Evolutionary conservation across 1,284 basidiomycete species (phyloP), one percentile per base, ranked within the genome.

Genomic region (Schizopora paradoxa): DNA sequence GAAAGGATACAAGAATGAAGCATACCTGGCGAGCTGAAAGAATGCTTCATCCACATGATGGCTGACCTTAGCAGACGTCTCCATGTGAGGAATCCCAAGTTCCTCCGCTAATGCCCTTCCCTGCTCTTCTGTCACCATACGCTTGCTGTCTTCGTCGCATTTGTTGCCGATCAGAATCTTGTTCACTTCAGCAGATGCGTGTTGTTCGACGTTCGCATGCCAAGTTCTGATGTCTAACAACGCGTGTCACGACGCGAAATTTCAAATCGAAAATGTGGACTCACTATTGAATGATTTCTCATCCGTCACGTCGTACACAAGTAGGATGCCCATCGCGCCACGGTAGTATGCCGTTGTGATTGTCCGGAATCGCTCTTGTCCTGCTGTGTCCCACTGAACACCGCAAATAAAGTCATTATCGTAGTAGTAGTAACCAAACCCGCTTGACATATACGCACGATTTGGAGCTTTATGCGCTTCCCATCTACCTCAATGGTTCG

Each of bases 331-430:
- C 95, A 99, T 99, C 13, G 96, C 96, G 36, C 96, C 96, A 57
- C 96, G 87, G 74, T 99, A 99, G 70, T 99, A 99, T n/a, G 96
- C 94, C 6, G 95, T 97, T 34, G 96, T 99, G 67, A 99, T 99
- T 35, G 96, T 99, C 61, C 95, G 79, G 77, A 99, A 99, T 29
- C 96, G 86, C 72, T 99, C 96, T 73, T 99, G 96, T 32, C 96
- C 95, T 40, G 96, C 96, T 50, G 96, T 99, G 65, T 97, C 93
- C 93, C 93, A 97, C 91, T 95, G 56, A 32, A 47, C n/a, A 25
- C 29, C 23, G 22, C n/a, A 36, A 43, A 26, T 33, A 19, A 22
- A 4, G 19, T 50, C 26, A 52, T 6, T 28, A 39, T 36, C 18
- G 31, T 32, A 35, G 32, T 39, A 28, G 32, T 35, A 35, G n/a